phyloP scores from a whole-genome alignment of 495 filamentous ascomycete genomes.

The Lepraria neglecta region DNA sequence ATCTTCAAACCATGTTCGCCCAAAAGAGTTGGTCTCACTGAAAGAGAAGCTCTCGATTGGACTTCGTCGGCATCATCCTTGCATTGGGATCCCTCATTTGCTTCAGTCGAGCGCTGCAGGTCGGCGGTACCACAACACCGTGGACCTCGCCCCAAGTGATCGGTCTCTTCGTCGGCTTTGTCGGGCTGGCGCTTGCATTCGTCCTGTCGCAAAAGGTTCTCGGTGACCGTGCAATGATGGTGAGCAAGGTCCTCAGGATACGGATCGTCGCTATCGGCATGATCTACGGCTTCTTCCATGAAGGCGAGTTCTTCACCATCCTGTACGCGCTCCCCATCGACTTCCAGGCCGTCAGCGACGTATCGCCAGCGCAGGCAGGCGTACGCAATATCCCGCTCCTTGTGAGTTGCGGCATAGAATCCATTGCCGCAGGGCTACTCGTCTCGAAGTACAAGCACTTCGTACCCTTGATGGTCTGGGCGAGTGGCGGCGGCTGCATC shows the following conservation, averaged over 20 bases:
- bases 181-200: neutral
- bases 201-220: neutral
- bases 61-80: slow-evolving; percentile 1
- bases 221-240: neutral
- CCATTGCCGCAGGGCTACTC: neutral
- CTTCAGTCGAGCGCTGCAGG: slow-evolving; percentile 4
- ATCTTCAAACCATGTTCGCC: neutral
- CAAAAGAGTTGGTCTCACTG: neutral
- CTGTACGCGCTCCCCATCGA: neutral
- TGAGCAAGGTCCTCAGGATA: neutral
- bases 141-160: neutral
- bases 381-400: neutral
- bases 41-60: neutral
- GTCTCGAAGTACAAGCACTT: neutral
- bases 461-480: neutral
- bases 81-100: neutral
- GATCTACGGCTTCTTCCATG: neutral
- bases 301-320: neutral
- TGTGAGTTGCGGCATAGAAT: neutral
- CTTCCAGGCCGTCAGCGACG: neutral
- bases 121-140: neutral
- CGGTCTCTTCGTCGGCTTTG: neutral
- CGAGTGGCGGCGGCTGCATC: neutral
- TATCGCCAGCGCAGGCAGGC: neutral
- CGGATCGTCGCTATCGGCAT: neutral